Evolutionary conservation across 768 basidiomycete genomes (phyloP), one percentile per base, ranked within the genome.

Genomic region (Lanmaoa rubissima): DNA sequence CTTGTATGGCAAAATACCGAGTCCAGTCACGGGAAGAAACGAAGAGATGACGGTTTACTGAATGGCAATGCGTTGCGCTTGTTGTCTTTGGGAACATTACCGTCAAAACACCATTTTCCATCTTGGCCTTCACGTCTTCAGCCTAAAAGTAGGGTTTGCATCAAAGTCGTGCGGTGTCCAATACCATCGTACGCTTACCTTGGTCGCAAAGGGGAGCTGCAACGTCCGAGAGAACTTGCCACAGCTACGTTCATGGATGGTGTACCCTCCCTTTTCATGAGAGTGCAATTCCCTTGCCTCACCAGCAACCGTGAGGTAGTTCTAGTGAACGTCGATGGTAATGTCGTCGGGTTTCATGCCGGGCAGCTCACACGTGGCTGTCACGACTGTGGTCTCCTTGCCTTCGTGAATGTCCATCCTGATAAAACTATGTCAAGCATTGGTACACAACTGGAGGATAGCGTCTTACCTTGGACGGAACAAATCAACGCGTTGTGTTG

Each of bases 361-460:
- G 12, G 82, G 82, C 8, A 81, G 71, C 61, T 82, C 83, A 58
- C 83, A 81, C 17, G 75, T 76, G 14, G 80, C 82, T 17, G 28
- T 46, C 17, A 46, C 31, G 12, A 11, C 12, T 7, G 19, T 47
- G 45, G 31, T 9, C 17, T 73, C 70, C 12, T 71, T 59, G 49
- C 75, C 70, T 63, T 81, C 79, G 51, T 78, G 71, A 6, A 83
- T 52, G 59, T 83, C 77, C 74, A 83, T 69, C 44, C 75, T 76
- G n/a, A 31, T 24, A 14, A 19, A 17, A 28, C 28, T 28, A 28
- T 28, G 28, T 28, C 2, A 28, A 28, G 0, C 28, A 6, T 3
- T 28, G 28, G 28, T 6, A 28, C 28, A 28, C 28, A 28, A 6
- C 2, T 28, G 4, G 6, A 28, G 6, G 28, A 28, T 28, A 41